Evolutionary conservation across 345 rosid genomes (phyloP).

Genomic region (Reutealis trisperma): DNA sequence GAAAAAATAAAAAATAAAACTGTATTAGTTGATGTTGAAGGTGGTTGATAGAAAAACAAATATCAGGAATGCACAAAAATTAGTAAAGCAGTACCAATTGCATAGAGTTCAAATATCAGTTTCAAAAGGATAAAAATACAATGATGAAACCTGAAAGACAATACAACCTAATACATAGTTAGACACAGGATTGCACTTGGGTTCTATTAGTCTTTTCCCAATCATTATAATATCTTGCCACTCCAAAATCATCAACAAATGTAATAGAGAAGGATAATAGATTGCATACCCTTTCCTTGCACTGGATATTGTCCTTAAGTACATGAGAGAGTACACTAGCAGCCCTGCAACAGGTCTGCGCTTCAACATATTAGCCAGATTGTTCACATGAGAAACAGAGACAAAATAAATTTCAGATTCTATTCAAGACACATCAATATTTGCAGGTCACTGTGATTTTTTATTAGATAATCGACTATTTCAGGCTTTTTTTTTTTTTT

Average conservation of each 20-base stretch:
- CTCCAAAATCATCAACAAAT: conserved; percentile 1
- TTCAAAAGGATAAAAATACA: background rate
- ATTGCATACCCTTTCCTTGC: conserved; percentile 83
- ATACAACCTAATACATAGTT: background rate
- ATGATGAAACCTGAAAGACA: background rate
- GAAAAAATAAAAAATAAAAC: background rate
- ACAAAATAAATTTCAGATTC: conserved; percentile 9
- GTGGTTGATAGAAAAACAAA: background rate
- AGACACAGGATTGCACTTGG: background rate
- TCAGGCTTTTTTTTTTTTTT: background rate
- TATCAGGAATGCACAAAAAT: background rate
- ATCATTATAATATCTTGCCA: conserved; percentile 1
- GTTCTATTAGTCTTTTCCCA: background rate
- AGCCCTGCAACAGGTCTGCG: conserved; percentile 93
- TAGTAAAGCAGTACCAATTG: too few species aligned
- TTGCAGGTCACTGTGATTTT: background rate
- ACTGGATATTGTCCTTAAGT: conserved; percentile 67
- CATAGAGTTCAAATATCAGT: background rate
- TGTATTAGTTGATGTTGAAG: background rate
- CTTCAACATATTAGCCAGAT: conserved; percentile 36
- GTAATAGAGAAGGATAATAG: background rate
- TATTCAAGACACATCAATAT: conserved; percentile 10
- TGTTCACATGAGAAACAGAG: conserved; percentile 12
- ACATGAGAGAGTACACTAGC: conserved; percentile 93
- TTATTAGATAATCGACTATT: conserved; percentile 6